phyloP scores from a whole-genome alignment of 306 rosid species.

The Malus orientalis region DNA sequence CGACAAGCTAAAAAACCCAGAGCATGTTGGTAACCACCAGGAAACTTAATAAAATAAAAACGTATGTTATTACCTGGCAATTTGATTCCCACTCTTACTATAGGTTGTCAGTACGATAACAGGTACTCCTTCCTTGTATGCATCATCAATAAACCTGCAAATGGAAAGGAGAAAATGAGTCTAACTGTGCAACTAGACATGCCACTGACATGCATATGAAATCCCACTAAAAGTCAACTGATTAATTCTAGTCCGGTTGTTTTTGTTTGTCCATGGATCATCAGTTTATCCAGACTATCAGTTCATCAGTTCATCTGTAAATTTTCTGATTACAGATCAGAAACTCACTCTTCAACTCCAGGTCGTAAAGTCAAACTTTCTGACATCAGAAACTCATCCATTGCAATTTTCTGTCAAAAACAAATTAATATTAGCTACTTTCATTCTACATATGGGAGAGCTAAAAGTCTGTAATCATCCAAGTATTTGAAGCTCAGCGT shows the following conservation, averaged over 20 bases:
- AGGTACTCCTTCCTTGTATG: conserved; percentile 59
- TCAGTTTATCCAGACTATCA: background rate
- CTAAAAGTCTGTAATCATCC: background rate
- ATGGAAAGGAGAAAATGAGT: conserved; percentile 15
- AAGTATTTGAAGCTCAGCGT: too few species aligned
- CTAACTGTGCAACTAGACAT: background rate
- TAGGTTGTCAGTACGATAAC: conserved; percentile 69
- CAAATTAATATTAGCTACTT: conserved; percentile 17
- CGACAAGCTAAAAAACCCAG: background rate
- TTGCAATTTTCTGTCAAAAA: conserved; percentile 57
- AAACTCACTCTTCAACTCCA: conserved; percentile 84
- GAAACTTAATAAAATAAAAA: background rate
- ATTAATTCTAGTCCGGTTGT: background rate
- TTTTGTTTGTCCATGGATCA: background rate
- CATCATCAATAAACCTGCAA: conserved; percentile 78
- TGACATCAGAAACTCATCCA: conserved; percentile 70
- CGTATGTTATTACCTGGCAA: conserved; percentile 42
- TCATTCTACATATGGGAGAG: conserved; percentile 8
- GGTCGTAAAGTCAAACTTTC: conserved; percentile 64
- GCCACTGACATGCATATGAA: background rate
- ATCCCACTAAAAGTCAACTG: background rate
- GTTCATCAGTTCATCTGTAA: background rate
- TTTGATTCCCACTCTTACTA: conserved; percentile 53
- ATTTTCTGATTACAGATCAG: background rate
- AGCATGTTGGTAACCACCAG: background rate